Base-by-base conservation (phyloP, 1,139 yeast species). In the Pichia sp. region DNA sequence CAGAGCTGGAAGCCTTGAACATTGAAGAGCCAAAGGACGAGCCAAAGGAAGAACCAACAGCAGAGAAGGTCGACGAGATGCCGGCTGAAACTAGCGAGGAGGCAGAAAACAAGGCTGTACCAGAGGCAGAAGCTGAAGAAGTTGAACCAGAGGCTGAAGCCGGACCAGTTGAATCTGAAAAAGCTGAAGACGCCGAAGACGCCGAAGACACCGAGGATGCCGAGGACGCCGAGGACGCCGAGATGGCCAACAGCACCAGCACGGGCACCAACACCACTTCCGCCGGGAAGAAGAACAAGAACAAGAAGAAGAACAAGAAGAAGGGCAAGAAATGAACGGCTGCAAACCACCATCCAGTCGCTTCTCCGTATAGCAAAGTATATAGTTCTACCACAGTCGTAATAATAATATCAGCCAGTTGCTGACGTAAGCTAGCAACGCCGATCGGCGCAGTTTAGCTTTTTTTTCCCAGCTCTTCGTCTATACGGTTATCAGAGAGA, bases 301-400 rank as follows among this genome's bases (percentile, higher is more conserved):
- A 53, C 29, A 46, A 48, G 34, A 51, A 54, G 46, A 59, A 56
- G 45, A 49, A 51, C 42, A 51, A 52, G 52, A 55, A 60, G 54
- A 53, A 53, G 51, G 53, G 52, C 24, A 58, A 58, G 55, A 56
- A 53, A 48, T 43, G 34, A 34, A 24, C 17, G 29, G 12, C 30
- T 17, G 38, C 17, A 4, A 10, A 20, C 2, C 29, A 3, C 30
- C 9, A 31, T 33, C 12, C 14, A 49, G 10, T 20, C 45, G 4
- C 12, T 31, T 12, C 9, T 31, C 34, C 34, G 12, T 31, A 27
- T 27, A 27, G 29, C 29, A 4, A 27, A 6, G 6, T 27, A 27
- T 27, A 27, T 27, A 27, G 6, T 27, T 27, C 29, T 27, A 27
- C 29, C 29, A 27, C 29, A 27, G 29, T 27, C 24, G 24, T 20